Evolutionary conservation across 1,139 yeast species (phyloP), one percentile per base, ranked within the genome.

Genomic region (Geotrichum restrictum): DNA sequence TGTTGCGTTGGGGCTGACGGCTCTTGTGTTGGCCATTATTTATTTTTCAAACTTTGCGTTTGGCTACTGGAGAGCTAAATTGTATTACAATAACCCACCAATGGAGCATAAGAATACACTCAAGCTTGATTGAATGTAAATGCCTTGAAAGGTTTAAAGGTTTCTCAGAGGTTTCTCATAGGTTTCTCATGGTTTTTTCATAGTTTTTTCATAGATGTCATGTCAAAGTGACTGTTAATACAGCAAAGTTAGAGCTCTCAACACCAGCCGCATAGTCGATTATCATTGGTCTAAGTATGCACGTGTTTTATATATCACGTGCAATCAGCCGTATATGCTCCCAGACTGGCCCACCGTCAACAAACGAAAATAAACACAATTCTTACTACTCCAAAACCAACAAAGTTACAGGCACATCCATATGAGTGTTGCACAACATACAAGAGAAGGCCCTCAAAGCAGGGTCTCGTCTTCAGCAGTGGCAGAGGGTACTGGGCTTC

Each of bases 11-110:
- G 50, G 70, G 6, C 57, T 73, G 18, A 71, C 55, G 72, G 14
- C 40, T 1, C 24, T 45, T 29, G 49, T 37, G 8, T 73, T 24
- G n/a, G 60, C 74, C 2, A 61, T 74, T 19, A 34, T 54, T 44
- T 68, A 73, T 22, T 62, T 69, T 14, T 70, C 74, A 16, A 77
- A 77, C 58, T 67, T 75, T 48, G 74, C 75, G 1, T 76, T 78
- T 61, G 72, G 71, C 7, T 41, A 68, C 68, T 38, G 75, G 48
- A 59, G 72, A 8, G 71, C 56, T 8, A 49, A 51, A 31, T 27
- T 51, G 33, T 51, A 51, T 34, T 51, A 46, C 45, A 37, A 37
- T 39, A 29, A 16, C 18, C 33, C 45, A 5, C 39, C 45, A 1
- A n/a, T 36, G 5, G 44, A 41, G 11, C 29, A 24, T 24, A 14